A percentile compares a stretch with the other conserved stretches of the same genome.
Conservation (phyloP, 176 grass and related monocot species). For the Phyllostachys edulis region DNA sequence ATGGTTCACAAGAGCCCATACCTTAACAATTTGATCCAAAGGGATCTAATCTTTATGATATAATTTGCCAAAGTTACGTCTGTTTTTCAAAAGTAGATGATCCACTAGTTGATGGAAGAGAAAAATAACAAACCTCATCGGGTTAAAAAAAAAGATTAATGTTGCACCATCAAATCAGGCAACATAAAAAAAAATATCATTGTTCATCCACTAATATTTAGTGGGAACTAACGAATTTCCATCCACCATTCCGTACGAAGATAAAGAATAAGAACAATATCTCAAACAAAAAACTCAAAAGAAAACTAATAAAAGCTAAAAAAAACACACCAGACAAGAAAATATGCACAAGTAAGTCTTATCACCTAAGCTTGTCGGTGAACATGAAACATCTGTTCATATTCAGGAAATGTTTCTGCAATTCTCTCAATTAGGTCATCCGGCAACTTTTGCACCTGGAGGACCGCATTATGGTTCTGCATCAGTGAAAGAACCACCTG, state of each 20-base stretch:
- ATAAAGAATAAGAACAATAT: not conserved
- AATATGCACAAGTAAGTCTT: not conserved
- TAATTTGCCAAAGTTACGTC: too few relatives aligned
- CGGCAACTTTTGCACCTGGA: constrained; percentile 35
- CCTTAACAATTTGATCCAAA: too few relatives aligned
- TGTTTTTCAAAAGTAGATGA: too few relatives aligned
- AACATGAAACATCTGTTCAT: constrained; percentile 36
- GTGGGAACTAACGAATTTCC: not conserved
- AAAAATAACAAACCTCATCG: not conserved
- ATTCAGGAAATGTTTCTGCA: constrained; percentile 57
- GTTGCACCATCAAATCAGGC: not conserved
- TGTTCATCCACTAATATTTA: constrained; percentile 5
- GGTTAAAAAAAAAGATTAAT: not conserved
- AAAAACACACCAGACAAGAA: not conserved
- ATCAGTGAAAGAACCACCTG: constrained; percentile 45
- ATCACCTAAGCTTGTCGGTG: constrained; percentile 18
- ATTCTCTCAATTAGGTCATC: constrained; percentile 41
- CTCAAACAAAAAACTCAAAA: not conserved
- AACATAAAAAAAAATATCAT: not conserved
- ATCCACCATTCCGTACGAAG: not conserved
- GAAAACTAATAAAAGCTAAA: not conserved
- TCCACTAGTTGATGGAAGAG: not conserved
- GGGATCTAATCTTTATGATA: too few relatives aligned
- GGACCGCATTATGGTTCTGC: constrained; percentile 40
- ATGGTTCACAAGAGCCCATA: too few relatives aligned